Evolutionary conservation across 2,329 filamentous ascomycete genomes (phyloP).

Genomic region (Aspergillus sp.): DNA sequence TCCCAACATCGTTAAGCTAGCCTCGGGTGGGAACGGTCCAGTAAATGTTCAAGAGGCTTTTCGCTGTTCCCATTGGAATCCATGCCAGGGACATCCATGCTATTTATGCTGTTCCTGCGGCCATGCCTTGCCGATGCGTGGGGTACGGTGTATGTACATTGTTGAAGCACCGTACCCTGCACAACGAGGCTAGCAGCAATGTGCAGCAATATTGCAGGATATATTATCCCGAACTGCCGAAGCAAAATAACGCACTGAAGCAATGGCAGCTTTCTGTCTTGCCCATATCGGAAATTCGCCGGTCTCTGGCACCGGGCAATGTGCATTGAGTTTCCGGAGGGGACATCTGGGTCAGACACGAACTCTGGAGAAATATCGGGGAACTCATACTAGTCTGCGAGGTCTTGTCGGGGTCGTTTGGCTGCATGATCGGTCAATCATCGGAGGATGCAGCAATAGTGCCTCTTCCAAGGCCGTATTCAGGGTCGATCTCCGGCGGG

Average conservation of each 20-base stretch:
- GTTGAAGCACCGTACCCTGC: too few species aligned
- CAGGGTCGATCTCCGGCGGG: neutral
- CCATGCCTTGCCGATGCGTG: neutral
- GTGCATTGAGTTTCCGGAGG: neutral
- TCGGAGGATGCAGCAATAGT: neutral
- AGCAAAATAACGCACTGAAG: too few species aligned
- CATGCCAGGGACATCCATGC: neutral
- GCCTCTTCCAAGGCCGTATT: neutral
- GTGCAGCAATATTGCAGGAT: too few species aligned
- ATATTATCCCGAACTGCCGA: too few species aligned
- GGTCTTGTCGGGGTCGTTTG: neutral
- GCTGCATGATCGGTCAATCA: neutral
- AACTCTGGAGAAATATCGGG: neutral
- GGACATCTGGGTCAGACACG: neutral
- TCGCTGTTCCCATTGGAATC: too few species aligned
- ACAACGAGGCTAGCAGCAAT: too few species aligned
- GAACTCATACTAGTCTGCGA: neutral
- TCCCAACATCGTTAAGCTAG: constrained; percentile 13
- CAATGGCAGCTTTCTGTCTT: too few species aligned
- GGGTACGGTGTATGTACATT: neutral
- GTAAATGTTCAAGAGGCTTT: too few species aligned
- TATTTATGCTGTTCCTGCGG: neutral
- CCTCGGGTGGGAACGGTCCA: too few species aligned
- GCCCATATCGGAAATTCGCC: neutral
- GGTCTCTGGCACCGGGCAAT: neutral